Evolutionary conservation across 208 protist species (phyloP), one percentile per base, ranked within the genome.

Genomic region (Trypanosoma platydactyli): DNA sequence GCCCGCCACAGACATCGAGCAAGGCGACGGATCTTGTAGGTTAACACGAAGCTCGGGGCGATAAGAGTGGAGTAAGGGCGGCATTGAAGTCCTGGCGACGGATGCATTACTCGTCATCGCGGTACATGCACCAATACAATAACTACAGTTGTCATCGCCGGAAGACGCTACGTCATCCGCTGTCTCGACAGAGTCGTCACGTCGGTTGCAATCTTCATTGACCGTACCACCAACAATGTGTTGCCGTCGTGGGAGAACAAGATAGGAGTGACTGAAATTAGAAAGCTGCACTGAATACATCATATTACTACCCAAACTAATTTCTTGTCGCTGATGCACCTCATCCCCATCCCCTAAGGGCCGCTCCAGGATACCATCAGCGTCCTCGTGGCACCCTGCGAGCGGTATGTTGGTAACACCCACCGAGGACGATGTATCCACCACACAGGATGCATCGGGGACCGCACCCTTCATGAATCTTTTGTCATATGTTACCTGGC

Each of bases 181-280:
- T 11, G 1, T 12, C 46, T 60, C 54, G 35, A 11, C 25, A 1
- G 41, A 42, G 33, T 3, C 22, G 59, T 69, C 42, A 25, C 22
- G 5, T 18, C 15, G 15, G 50, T 35, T 24, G 50, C 25, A 11
- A 30, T 54, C 13, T 5, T 20, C 29, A 5, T 15, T 30, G 5
- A 13, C 16, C 11, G 33, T 30, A 35, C 1, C 18, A 15, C 48
- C 24, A 18, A 20, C 18, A 62, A 0, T 13, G 18, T 18, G 33
- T n/a, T 38, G 53, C 33, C 44, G 22, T 20, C 49, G n/a, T 20
- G 68, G 77, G 11, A 79, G 79, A 38, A 83, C 62, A 30, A 89
- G 54, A 38, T 84, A 77, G 53, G 74, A 80, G 7, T 77, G 67
- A 11, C 77, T 74, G 48, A 83, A 77, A 56, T 81, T 77, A 1